phyloP scores from a whole-genome alignment of 2,329 filamentous ascomycete species.

The Calonectria hawksworthii region DNA sequence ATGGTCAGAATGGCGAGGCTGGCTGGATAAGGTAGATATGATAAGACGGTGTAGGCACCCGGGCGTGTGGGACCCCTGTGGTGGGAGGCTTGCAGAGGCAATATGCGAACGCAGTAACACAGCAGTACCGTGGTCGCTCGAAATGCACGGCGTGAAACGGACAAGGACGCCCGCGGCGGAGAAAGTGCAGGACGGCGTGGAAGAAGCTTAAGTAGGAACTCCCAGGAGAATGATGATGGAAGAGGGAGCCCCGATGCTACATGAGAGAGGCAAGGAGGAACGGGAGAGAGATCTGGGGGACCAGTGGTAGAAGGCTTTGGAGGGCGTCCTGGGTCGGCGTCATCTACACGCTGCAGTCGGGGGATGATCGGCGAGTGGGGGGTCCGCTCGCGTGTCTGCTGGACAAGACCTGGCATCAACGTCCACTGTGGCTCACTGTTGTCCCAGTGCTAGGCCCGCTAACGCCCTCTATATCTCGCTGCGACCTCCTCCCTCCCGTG shows the following conservation, averaged over 20 bases:
- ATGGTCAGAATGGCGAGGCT: conserved; percentile 31
- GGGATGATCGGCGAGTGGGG: conserved; percentile 32
- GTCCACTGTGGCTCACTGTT: conserved; percentile 12
- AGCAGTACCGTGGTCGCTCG: conserved; percentile 2
- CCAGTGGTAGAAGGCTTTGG: conserved; percentile 20
- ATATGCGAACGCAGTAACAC: conserved; percentile 20
- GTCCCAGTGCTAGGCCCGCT: conserved; percentile 4
- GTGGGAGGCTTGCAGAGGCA: conserved; percentile 35
- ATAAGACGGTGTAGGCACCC: conserved; percentile 41
- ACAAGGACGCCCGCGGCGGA: neutral
- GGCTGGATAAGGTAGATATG: conserved; percentile 39
- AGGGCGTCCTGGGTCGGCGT: conserved; percentile 23
- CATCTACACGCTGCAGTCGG: conserved; percentile 31
- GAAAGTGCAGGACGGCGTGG: neutral
- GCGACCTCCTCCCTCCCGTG: neutral
- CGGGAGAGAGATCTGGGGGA: conserved; percentile 27
- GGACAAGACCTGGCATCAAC: neutral
- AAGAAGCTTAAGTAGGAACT: conserved; percentile 17
- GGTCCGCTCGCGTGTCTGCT: conserved; percentile 33
- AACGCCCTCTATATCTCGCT: conserved; percentile 6
- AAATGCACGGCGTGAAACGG: conserved; percentile 3
- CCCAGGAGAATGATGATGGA: conserved; percentile 16
- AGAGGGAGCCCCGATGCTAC: conserved; percentile 26
- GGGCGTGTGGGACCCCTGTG: conserved; percentile 40
- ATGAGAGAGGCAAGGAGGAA: conserved; percentile 30